Percentiles rank a stretch among this genome's conserved stretches.
These are phyloP conservation scores for Aspergillus steynii DNA, from an alignment of 495 filamentous ascomycete genomes.

Conservation along the genomic window DNA sequence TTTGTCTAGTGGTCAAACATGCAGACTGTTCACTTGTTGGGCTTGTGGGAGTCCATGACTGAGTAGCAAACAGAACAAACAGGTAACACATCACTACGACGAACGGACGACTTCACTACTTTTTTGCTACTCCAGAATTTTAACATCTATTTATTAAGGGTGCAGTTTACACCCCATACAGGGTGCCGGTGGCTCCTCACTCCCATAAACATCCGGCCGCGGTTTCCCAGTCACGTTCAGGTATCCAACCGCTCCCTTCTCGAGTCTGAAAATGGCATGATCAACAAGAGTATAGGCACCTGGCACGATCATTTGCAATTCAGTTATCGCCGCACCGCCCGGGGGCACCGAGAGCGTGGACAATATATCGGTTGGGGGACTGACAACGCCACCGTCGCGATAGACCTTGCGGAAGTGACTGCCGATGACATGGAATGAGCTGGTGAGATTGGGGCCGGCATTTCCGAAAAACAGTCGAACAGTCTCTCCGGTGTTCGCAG, in stretches of 20 bases:
- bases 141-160: slow-evolving; percentile 3
- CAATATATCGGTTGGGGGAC: slow-evolving; percentile 18
- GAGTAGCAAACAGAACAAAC: background rate
- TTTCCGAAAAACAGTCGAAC: slow-evolving; percentile 24
- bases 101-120: background rate
- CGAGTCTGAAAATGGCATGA: slow-evolving; percentile 23
- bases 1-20: background rate
- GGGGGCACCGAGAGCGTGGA: slow-evolving; percentile 17
- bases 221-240: slow-evolving; percentile 19
- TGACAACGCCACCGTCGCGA: slow-evolving; percentile 21
- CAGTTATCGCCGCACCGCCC: slow-evolving; percentile 17
- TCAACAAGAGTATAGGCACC: slow-evolving; percentile 25
- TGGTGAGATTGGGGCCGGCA: slow-evolving; percentile 22
- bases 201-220: slow-evolving; percentile 12
- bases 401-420: slow-evolving; percentile 18
- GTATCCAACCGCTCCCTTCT: slow-evolving; percentile 20
- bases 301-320: slow-evolving; percentile 23
- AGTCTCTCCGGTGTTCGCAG: slow-evolving; percentile 14
- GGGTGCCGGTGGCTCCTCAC: slow-evolving; percentile 17
- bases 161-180: slow-evolving; percentile 24
- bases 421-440: slow-evolving; percentile 26
- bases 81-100: background rate
- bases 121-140: no score
- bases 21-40: background rate
- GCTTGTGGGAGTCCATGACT: background rate